phyloP scores from a whole-genome alignment of 257 asterid genomes.

The Nicotiana obtusifolia region DNA sequence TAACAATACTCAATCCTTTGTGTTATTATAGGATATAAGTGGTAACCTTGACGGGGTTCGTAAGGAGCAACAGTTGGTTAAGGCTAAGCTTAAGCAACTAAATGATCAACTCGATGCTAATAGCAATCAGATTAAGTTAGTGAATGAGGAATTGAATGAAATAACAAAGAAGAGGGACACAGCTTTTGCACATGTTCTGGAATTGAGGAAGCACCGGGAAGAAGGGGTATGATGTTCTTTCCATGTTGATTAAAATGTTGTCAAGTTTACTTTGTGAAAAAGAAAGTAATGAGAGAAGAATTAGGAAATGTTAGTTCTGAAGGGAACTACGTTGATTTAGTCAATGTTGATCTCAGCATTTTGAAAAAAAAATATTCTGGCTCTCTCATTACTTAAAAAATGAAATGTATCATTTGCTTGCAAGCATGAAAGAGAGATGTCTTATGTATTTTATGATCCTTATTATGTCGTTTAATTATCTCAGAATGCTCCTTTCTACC shows the following conservation, averaged over 20 bases:
- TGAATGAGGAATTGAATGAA: slow-evolving; percentile 58
- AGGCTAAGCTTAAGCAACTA: slow-evolving; percentile 55
- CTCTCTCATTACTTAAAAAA: background rate
- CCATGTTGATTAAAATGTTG: background rate
- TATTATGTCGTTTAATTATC: background rate
- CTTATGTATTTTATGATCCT: background rate
- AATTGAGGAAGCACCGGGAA: slow-evolving; percentile 62
- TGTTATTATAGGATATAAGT: slow-evolving; percentile 48
- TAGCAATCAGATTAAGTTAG: slow-evolving; percentile 37
- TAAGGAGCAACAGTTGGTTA: slow-evolving; percentile 61
- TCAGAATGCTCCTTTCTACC: slow-evolving; percentile 66
- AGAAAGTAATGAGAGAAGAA: background rate
- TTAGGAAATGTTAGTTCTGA: background rate
- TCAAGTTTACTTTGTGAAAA: background rate
- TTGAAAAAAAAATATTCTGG: background rate
- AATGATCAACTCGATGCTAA: slow-evolving; percentile 48
- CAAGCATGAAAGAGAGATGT: background rate
- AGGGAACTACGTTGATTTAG: background rate
- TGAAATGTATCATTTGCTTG: background rate
- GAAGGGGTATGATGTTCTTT: slow-evolving; percentile 50
- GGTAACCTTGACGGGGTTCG: slow-evolving; percentile 74
- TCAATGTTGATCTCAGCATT: background rate
- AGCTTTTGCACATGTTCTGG: slow-evolving; percentile 40
- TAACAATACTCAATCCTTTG: background rate
- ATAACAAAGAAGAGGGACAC: slow-evolving; percentile 53